Percentiles rank a stretch among this genome's conserved stretches.
These are phyloP conservation scores for Neurospora crassa DNA, from an alignment of 2,329 filamentous ascomycete genomes.

Conservation along the genomic window DNA sequence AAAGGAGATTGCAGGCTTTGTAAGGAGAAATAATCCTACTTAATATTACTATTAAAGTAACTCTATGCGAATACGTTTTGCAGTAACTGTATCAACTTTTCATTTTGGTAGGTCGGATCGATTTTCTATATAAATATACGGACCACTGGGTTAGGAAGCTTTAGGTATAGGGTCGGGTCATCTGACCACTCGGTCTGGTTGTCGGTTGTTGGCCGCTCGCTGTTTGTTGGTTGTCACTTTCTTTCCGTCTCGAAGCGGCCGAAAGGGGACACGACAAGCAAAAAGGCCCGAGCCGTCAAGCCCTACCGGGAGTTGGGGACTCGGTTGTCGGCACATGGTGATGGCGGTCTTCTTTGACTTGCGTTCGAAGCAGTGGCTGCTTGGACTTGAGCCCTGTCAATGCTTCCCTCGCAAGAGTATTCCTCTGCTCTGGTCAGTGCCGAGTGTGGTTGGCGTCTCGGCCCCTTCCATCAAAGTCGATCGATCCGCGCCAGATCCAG, in stretches of 20 bases:
- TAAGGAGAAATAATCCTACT: too few relatives aligned
- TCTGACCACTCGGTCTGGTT: neutral
- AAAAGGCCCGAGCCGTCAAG: neutral
- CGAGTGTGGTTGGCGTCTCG: neutral
- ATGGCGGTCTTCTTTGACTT: neutral
- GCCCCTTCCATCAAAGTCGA: neutral
- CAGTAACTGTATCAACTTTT: too few relatives aligned
- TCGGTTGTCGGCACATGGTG: neutral
- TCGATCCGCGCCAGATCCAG: neutral
- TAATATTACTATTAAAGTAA: too few relatives aligned
- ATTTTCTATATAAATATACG: too few relatives aligned
- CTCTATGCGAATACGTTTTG: too few relatives aligned
- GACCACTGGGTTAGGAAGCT: too few relatives aligned
- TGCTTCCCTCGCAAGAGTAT: neutral
- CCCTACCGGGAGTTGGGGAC: neutral
- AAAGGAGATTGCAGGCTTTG: too few relatives aligned
- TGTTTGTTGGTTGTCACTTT: neutral
- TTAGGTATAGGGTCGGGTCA: too few relatives aligned
- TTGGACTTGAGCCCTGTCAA: neutral
- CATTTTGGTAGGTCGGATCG: too few relatives aligned
- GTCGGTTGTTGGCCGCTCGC: neutral
- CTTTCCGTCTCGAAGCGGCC: neutral
- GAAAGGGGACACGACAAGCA: neutral
- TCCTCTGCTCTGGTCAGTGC: neutral
- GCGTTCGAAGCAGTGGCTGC: neutral